phyloP scores from a whole-genome alignment of 352 stramenopile species.

The Nothophytophthora sp. region DNA sequence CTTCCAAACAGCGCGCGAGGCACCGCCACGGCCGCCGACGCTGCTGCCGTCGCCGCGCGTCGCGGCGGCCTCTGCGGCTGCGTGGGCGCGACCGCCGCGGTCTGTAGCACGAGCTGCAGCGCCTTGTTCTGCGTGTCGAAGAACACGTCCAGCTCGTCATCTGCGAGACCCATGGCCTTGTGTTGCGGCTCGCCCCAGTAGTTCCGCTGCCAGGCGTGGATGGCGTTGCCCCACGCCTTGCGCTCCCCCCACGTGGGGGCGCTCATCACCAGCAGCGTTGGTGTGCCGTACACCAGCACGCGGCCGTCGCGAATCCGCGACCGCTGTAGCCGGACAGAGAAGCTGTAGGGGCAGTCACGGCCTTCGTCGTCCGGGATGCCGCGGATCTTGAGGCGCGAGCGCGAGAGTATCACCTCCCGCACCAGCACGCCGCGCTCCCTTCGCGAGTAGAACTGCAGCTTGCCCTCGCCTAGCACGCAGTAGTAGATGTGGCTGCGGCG shows the following conservation, averaged over 20 bases:
- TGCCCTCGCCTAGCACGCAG: constrained; percentile 74
- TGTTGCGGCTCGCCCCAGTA: constrained; percentile 86
- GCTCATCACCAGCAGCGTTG: constrained; percentile 58
- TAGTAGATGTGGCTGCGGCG: constrained; percentile 76
- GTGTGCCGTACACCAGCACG: constrained; percentile 61
- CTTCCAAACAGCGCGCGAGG: constrained; percentile 53
- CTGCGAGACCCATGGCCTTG: constrained; percentile 37
- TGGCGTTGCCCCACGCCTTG: constrained; percentile 86
- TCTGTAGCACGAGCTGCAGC: constrained; percentile 51
- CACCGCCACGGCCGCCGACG: constrained; percentile 24
- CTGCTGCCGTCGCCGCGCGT: constrained; percentile 11
- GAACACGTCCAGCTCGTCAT: constrained; percentile 71
- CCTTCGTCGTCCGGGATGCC: constrained; percentile 73
- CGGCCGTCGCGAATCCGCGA: constrained; percentile 74
- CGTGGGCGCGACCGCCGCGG: constrained; percentile 7
- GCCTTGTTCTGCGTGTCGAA: constrained; percentile 69
- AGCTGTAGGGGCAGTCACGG: constrained; percentile 73
- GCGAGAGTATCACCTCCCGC: constrained; percentile 64
- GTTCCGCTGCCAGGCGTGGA: constrained; percentile 85
- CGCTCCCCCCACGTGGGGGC: constrained; percentile 77
- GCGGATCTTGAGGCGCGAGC: constrained; percentile 78
- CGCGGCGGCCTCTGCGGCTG: constrained; percentile 15
- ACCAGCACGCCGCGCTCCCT: constrained; percentile 67
- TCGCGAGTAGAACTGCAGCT: constrained; percentile 72
- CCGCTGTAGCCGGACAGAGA: constrained; percentile 69